Base-by-base conservation (phyloP, 2,329 filamentous ascomycete species). In the Myotisia sp. region DNA sequence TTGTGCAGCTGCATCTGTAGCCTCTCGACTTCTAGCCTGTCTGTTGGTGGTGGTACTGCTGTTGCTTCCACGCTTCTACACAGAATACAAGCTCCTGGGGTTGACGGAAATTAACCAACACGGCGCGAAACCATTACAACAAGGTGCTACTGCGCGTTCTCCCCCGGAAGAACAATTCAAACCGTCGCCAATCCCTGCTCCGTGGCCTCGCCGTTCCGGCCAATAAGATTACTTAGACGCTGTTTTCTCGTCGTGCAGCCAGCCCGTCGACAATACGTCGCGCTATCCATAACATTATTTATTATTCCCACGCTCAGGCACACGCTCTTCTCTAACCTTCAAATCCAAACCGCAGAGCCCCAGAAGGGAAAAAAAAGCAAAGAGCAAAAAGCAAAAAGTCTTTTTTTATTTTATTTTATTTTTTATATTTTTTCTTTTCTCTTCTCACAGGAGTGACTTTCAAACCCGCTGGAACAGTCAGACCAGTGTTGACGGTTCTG, bases 281-380 rank as follows among this genome's bases (percentile, higher is more conserved):
- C 31, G 31, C 31, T 23, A 34, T 33, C 30, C 30, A 33, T 32
- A 18, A 18, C 29, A 32, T 32, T 21, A 32, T 21, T 13, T 7
- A n/a, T 32, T 32, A 32, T 32, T 21, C 29, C 29, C 29, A 32
- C 29, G 31, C 13, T 13, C 13, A 23, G 30, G 22, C 30, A 26
- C 28, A 17, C 28, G 16, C 28, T n/a, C n/a, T n/a, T n/a, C n/a
- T n/a, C 21, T 10, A 34, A 24, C 13, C 21, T 22, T 23, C 31
- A 34, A 34, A 12, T 50, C 48, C 40, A 13, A 38, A 29, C 27
- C 26, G n/a, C 24, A 28, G 31, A 37, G 34, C 19, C 31, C 31
- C 31, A 34, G 22, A n/a, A 13, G 19, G 19, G n/a, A 30, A 31
- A 9, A 13, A 18, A n/a, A 26, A 17, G 31, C 18, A 32, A 37